Conservation (phyloP, 2,329 filamentous ascomycete genomes). For the Phoma sp. region DNA sequence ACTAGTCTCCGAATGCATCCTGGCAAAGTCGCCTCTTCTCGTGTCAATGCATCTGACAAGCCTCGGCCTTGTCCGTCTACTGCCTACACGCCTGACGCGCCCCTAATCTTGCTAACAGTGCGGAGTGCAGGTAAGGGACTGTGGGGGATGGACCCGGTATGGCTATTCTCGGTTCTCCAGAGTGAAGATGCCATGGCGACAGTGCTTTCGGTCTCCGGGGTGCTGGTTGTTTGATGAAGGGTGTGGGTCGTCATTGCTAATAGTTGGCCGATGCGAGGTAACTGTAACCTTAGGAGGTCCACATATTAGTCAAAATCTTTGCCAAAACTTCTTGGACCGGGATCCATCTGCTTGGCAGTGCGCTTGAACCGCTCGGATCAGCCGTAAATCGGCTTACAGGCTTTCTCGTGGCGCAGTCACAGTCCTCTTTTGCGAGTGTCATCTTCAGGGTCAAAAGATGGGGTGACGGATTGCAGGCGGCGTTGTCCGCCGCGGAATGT, state of each 20-base stretch:
- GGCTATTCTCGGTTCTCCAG: slow-evolving; percentile 28
- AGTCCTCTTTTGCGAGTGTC: slow-evolving; percentile 5
- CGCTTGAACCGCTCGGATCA: slow-evolving; percentile 21
- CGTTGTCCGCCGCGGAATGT: slow-evolving; percentile 13
- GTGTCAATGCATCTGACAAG: slow-evolving; percentile 20
- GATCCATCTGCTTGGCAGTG: slow-evolving; percentile 27
- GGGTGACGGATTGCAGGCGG: slow-evolving; percentile 4
- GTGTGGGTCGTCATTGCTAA: slow-evolving; percentile 40
- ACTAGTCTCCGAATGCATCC: slow-evolving; percentile 34
- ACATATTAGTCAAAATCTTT: slow-evolving; percentile 44
- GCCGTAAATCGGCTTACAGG: slow-evolving; percentile 22
- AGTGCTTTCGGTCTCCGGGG: slow-evolving; percentile 13
- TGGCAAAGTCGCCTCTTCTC: slow-evolving; percentile 26
- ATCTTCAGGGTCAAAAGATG: slow-evolving; percentile 14
- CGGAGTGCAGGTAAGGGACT: slow-evolving; percentile 32
- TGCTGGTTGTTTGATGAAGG: slow-evolving; percentile 25
- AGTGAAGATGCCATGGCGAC: slow-evolving; percentile 11
- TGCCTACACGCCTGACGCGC: slow-evolving; percentile 7
- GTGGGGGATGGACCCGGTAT: slow-evolving; percentile 28
- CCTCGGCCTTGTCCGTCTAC: slow-evolving; percentile 10
- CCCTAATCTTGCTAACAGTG: slow-evolving; percentile 18
- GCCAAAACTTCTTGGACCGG: slow-evolving; percentile 32
- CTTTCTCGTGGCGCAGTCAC: slow-evolving; percentile 15
- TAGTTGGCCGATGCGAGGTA: slow-evolving; percentile 30
- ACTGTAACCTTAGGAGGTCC: slow-evolving; percentile 29